These are phyloP conservation scores for Betula pendula DNA, from an alignment of 306 rosid species.

Conservation along the genomic window DNA sequence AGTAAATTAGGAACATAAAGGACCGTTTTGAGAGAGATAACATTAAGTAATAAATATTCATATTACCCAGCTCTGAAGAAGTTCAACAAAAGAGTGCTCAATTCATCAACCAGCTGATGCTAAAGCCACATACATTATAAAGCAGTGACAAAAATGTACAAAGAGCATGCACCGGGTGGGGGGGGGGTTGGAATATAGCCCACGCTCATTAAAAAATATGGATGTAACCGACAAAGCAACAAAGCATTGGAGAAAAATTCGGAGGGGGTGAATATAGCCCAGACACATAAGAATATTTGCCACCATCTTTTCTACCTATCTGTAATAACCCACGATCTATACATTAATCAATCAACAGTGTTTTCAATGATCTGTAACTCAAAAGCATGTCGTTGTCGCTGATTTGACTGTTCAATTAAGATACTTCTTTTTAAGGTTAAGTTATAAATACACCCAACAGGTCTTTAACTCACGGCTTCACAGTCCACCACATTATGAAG, in stretches of 20 bases:
- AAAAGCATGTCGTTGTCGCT: background rate
- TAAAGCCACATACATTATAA: background rate
- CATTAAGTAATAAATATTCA: background rate
- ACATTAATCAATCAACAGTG: background rate
- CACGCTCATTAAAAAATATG: too few species aligned
- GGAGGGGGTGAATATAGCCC: too few species aligned
- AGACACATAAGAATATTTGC: background rate
- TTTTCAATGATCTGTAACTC: too few species aligned
- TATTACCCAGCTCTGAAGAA: background rate
- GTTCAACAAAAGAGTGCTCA: conserved; percentile 1
- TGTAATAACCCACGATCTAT: background rate
- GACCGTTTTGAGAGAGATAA: background rate
- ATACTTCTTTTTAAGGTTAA: background rate
- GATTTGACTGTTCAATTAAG: background rate
- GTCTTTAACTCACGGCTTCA: background rate
- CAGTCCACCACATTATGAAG: too few species aligned
- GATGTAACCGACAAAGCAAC: background rate
- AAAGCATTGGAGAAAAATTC: background rate
- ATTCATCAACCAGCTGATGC: background rate
- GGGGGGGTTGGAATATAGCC: too few species aligned
- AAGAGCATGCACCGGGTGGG: background rate
- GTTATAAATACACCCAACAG: background rate
- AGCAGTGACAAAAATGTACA: background rate
- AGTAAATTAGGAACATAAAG: background rate
- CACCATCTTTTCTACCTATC: background rate